Conservation (phyloP, 2,329 filamentous ascomycete species). For the Clonostachys rosea region DNA sequence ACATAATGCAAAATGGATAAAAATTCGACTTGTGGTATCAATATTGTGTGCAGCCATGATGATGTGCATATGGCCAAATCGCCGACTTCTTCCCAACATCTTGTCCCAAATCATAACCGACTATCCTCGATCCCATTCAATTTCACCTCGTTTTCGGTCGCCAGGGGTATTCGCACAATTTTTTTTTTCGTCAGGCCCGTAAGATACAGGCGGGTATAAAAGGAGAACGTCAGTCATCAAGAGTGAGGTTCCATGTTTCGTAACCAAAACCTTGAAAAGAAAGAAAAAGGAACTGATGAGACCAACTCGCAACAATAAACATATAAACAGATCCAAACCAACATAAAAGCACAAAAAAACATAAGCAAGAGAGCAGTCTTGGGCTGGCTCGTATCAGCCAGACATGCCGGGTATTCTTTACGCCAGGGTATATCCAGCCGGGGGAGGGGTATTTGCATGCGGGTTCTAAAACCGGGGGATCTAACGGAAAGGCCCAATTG, state of each 20-base stretch:
- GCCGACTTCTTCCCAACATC: background rate
- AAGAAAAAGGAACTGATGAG: slow-evolving; percentile 6
- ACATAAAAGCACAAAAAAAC: slow-evolving; percentile 9
- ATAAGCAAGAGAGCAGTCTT: slow-evolving; percentile 5
- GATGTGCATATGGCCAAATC: no score
- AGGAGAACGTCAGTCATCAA: slow-evolving; percentile 25
- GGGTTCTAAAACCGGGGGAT: slow-evolving; percentile 42
- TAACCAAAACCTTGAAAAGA: slow-evolving; percentile 12
- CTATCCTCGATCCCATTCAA: no score
- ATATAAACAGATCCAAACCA: slow-evolving; percentile 5
- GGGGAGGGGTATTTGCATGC: slow-evolving; percentile 48
- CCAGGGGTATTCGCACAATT: slow-evolving; percentile 23
- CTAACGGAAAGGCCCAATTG: slow-evolving; percentile 88
- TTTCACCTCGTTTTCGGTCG: no score
- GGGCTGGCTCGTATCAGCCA: slow-evolving; percentile 15
- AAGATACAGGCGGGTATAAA: slow-evolving; percentile 26
- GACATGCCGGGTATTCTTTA: slow-evolving; percentile 48
- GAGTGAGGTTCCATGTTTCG: slow-evolving; percentile 15
- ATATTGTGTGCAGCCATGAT: no score
- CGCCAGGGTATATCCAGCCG: slow-evolving; percentile 64
- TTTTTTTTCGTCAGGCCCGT: slow-evolving; percentile 12
- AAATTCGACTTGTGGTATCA: no score
- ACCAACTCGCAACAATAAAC: slow-evolving; percentile 2
- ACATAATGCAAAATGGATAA: no score
- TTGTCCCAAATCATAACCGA: background rate